Evolutionary conservation across 139 green algal species (phyloP).

Genomic region (Parachlorella kessleri): DNA sequence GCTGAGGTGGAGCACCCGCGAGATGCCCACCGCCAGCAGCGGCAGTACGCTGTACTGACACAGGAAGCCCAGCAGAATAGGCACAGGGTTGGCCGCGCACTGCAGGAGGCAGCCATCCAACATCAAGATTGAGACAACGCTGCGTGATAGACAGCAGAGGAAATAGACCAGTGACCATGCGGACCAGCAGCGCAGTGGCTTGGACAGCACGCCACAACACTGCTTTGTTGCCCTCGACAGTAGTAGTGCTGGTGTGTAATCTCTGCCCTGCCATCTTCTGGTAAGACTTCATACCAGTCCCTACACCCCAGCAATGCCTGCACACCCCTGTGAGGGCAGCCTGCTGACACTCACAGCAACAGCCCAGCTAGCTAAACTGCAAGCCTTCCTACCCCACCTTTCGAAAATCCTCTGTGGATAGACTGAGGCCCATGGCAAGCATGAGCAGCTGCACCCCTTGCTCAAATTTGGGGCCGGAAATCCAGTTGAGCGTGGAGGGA

Average conservation of each 20-base stretch:
- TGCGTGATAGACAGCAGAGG: neutral
- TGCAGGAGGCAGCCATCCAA: conserved; percentile 27
- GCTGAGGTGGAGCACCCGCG: conserved; percentile 50
- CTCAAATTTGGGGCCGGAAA: conserved; percentile 75
- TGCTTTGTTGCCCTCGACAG: neutral
- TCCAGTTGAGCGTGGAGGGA: conserved; percentile 40
- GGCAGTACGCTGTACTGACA: conserved; percentile 77
- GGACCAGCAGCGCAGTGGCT: neutral
- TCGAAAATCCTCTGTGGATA: conserved; percentile 84
- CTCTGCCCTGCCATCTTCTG: conserved; percentile 1
- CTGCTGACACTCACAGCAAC: neutral
- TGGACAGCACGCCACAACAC: neutral
- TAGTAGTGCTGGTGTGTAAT: no score
- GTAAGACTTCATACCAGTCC: neutral
- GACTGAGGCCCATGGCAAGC: conserved; percentile 85
- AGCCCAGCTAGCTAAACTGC: neutral
- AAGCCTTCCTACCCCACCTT: conserved; percentile 20
- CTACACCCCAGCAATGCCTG: neutral
- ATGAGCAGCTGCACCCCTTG: conserved; percentile 77
- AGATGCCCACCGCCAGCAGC: conserved; percentile 63
- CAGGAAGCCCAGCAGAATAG: conserved; percentile 73
- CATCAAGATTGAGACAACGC: neutral
- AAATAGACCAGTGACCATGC: neutral
- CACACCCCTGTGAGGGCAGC: neutral
- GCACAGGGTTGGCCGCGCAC: conserved; percentile 62